These are phyloP conservation scores for Dianthus caryophyllus DNA, from an alignment of 148 eudicot genomes.

Conservation along the genomic window DNA sequence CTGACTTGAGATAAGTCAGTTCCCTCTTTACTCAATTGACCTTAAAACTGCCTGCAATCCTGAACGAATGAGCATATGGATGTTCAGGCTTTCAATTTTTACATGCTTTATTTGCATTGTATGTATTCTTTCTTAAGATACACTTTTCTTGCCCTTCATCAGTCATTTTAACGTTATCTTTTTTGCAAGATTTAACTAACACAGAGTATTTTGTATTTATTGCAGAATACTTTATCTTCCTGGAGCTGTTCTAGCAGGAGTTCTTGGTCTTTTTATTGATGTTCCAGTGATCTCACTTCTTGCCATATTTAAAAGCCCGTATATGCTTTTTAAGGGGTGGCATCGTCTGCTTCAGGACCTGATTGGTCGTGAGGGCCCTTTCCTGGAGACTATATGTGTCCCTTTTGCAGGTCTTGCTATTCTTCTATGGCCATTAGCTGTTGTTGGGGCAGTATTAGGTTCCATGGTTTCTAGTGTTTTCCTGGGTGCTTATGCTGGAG, in stretches of 20 bases:
- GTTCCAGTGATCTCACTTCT: constrained; percentile 60
- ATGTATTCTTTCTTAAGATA: not conserved
- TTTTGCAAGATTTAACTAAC: not conserved
- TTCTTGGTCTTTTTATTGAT: constrained; percentile 58
- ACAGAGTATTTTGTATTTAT: too few species aligned
- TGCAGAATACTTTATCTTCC: constrained; percentile 70
- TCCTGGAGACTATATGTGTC: constrained; percentile 91
- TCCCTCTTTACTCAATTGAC: not conserved
- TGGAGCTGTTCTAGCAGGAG: constrained; percentile 52
- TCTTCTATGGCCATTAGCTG: constrained; percentile 92
- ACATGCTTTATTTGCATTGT: not conserved
- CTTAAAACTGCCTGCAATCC: not conserved
- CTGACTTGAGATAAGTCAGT: not conserved
- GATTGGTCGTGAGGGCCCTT: constrained; percentile 95
- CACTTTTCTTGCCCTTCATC: not conserved
- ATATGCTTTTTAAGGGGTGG: constrained; percentile 96
- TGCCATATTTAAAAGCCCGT: constrained; percentile 76
- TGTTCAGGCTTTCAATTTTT: not conserved
- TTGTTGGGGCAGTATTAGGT: constrained; percentile 73
- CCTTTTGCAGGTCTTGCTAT: constrained; percentile 96
- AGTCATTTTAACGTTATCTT: not conserved
- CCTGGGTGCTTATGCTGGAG: constrained; percentile 82
- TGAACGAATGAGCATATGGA: constrained; percentile 6
- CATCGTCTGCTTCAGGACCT: constrained; percentile 72
- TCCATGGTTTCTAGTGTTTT: constrained; percentile 62